Evolutionary conservation across 1,284 basidiomycete genomes (phyloP), one percentile per base, ranked within the genome.

Genomic region (Stygiomarasmius scandens): DNA sequence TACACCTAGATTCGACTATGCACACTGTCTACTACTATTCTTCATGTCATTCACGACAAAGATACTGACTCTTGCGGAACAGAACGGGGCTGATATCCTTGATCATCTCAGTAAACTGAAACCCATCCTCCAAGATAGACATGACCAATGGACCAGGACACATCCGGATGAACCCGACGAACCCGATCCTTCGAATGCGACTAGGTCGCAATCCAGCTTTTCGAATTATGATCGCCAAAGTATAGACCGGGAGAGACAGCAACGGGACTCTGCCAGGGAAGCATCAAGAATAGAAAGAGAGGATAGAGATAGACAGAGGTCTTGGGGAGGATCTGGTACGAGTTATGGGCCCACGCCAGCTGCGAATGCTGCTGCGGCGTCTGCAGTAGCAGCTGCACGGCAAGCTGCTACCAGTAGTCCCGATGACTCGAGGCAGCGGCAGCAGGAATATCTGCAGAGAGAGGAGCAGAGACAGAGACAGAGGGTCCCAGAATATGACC

Each of bases 21-120:
- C 38, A 41, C n/a, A 9, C 38, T 41, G 8, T 12, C 38, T 16
- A n/a, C n/a, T n/a, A n/a, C 5, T 41, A 16, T 16, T 41, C 38
- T 19, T 41, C 16, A 4, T 41, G 11, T 19, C 11, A n/a, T 41
- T 16, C 6, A 41, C 11, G 38, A 4, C 38, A n/a, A 41, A 41
- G 38, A 16, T 19, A 41, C 38, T n/a, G 38, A 41, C 16, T 36
- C 24, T n/a, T 55, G 23, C 24, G 12, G 55, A 38, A 53, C 59
- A 90, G 88, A 89, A 90, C 58, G 88, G 88, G 11, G 83, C 88
- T 69, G 81, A 87, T 56, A 87, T 89, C 53, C 75, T 90, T 32
- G 74, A 76, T 59, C 73, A 74, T 59, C 77, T 85, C 16, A 69
- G 77, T 34, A 72, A 78, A 32, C 71, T 85, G 46, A 85, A 85